phyloP scores from a whole-genome alignment of 768 basidiomycete species.

The Mycena filopes region DNA sequence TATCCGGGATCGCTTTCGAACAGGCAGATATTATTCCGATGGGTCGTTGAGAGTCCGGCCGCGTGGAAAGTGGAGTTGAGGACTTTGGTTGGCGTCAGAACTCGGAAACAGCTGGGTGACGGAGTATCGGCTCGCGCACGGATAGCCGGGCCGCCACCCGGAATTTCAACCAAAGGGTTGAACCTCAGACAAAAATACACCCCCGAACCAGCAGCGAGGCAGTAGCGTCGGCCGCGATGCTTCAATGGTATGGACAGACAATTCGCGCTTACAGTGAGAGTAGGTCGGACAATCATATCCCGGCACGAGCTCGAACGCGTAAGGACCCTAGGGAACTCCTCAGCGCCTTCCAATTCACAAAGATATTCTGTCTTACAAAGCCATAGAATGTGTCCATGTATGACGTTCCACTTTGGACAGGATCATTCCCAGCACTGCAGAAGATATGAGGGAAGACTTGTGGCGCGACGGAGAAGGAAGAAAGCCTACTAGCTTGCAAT shows the following conservation, averaged over 20 bases:
- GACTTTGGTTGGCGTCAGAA: no score
- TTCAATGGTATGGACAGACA: no score
- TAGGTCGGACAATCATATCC: slow-evolving; percentile 67
- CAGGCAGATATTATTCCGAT: slow-evolving; percentile 61
- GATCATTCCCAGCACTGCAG: slow-evolving; percentile 58
- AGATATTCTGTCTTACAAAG: slow-evolving; percentile 30
- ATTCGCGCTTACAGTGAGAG: slow-evolving; percentile 46
- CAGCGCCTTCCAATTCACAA: not conserved
- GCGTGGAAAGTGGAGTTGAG: slow-evolving; percentile 61
- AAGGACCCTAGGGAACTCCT: slow-evolving; percentile 54
- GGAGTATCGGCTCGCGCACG: no score
- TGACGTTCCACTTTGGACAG: slow-evolving; percentile 60
- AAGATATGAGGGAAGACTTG: not conserved
- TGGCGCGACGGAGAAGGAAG: not conserved
- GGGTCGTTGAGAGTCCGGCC: slow-evolving; percentile 49
- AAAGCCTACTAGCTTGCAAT: slow-evolving; percentile 27
- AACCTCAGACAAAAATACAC: no score
- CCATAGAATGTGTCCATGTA: slow-evolving; percentile 53
- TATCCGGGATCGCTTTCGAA: slow-evolving; percentile 61
- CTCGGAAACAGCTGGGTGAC: no score
- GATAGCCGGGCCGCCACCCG: no score
- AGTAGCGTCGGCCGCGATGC: no score
- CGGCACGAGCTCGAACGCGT: slow-evolving; percentile 59
- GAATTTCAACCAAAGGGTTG: no score
- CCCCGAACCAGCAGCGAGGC: no score